Base-by-base conservation (phyloP, 176 grass and related monocot genomes). In the Phyllostachys edulis region DNA sequence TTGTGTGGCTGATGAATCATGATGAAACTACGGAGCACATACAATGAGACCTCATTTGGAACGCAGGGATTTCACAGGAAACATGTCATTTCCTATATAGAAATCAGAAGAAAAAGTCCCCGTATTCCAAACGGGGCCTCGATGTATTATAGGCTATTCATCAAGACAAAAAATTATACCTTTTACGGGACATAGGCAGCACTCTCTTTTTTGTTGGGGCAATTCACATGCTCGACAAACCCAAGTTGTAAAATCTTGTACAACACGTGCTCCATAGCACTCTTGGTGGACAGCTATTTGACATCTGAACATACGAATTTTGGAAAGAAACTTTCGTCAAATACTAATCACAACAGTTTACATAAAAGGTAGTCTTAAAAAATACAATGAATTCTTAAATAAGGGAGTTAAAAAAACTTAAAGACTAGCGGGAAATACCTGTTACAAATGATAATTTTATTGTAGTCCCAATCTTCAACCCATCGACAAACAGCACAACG, bases 381-480 rank as follows among this genome's bases (percentile, higher is more conserved):
- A 29, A 63, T 32, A 34, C 0, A 49, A 87, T 6, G 27, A 73
- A 57, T 8, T 39, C 39, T 36, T 20, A 83, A 77, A 42, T 76
- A 75, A 16, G 15, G 51, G 13, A 60, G 65, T 17, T 15, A 2
- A 60, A 80, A 65, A 41, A 56, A 17, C 9, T 60, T 9, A 40
- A 75, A 55, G 26, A 10, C 20, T 17, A 49, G 27, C n/a, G 65
- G 59, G 67, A 90, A 71, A 54, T 88, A 92, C 96, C 96, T 94
- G 83, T 99, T 99, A 87, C 96, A 99, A 69, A 99, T 96, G 24
- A 99, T 99, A 68, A 99, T 96, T 89, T 99, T 96, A 57, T 99
- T 99, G 82, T 96, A 93, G 73, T 99, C 96, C 96, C 96, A 99
- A 75, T 99, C 96, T 78, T 96, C 93, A 89, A 99, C 88, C 96